Evolutionary conservation across 2,329 filamentous ascomycete species (phyloP), one percentile per base, ranked within the genome.

Genomic region (Furcasterigmium sp.): DNA sequence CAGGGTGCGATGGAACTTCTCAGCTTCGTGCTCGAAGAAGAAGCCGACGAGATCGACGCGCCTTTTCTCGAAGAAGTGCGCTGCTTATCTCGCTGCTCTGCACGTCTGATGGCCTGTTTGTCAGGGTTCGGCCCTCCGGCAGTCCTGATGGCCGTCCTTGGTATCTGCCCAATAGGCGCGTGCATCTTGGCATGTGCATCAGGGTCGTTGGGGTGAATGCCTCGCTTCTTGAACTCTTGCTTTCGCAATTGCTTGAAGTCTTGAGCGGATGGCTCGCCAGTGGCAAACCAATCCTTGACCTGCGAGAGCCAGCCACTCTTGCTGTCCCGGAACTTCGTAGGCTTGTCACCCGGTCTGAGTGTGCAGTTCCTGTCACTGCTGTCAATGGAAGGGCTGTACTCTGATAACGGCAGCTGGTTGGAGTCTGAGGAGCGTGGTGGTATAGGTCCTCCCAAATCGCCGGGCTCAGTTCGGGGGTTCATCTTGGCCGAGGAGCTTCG

Each of bases 201-300:
- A 5, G 71, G 69, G 37, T 75, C 69, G 19, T 66, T 61, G 37
- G 56, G 56, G 15, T 67, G 56, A 40, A 76, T 56, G 17, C 70
- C 70, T n/a, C 69, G 65, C 34, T 60, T 68, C 37, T 63, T 59
- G 48, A 63, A 75, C 2, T 63, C 58, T 13, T 64, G 61, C 41
- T 60, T 65, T 51, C 67, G 70, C 48, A 74, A 69, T 13, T 68
- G 55, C 49, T 68, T 72, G 50, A 75, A 59, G 2, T 71, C 74
- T 36, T 72, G 68, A 2, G 63, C 61, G 1, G 73, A 76, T 10
- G 74, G 73, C 48, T 78, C 74, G 38, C 67, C 71, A 18, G 65
- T 62, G 2, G 62, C 62, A 8, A 76, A 53, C 74, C 74, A 77
- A 36, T 61, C 64, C 46, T 72, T 77, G 32, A 75, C 54, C 21